phyloP scores from a whole-genome alignment of 208 protist species.

The Strigomonas galati region DNA sequence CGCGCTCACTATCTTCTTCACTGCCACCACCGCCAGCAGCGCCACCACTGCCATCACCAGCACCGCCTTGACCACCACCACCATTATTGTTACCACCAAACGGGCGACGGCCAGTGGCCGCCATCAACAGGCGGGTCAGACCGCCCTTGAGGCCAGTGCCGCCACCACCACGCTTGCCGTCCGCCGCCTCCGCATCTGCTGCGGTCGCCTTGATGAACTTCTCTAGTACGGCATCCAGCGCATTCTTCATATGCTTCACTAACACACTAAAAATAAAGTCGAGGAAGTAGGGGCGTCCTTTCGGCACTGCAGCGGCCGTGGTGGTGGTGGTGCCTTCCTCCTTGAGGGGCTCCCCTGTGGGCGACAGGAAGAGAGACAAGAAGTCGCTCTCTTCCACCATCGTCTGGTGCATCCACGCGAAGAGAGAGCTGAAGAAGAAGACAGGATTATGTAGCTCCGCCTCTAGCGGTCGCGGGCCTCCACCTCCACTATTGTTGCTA shows the following conservation, averaged over 20 bases:
- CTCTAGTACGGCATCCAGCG: conserved; percentile 60
- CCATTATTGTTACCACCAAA: too few relatives aligned
- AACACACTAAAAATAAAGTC: conserved; percentile 64
- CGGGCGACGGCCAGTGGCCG: conserved; percentile 27
- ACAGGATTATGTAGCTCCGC: conserved; percentile 77
- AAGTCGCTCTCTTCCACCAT: conserved; percentile 83
- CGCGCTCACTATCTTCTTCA: conserved; percentile 1
- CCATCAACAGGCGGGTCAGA: conserved; percentile 36
- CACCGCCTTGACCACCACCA: too few relatives aligned
- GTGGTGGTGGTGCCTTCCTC: not conserved
- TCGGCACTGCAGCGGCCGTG: not conserved
- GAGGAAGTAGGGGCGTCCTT: conserved; percentile 21
- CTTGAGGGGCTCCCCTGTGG: conserved; percentile 10
- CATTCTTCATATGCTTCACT: conserved; percentile 57
- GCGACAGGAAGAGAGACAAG: conserved; percentile 41
- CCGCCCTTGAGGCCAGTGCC: conserved; percentile 31
- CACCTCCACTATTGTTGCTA: conserved; percentile 11
- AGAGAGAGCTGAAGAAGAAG: conserved; percentile 80
- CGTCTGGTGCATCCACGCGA: conserved; percentile 83
- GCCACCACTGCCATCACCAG: not conserved
- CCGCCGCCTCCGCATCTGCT: not conserved
- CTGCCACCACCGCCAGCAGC: not conserved
- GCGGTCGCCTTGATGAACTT: conserved; percentile 27
- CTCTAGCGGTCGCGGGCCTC: conserved; percentile 58
- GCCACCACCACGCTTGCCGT: not conserved